These are phyloP conservation scores for Metarhizium sp. DNA, from an alignment of 2,329 filamentous ascomycete species.

Conservation along the genomic window DNA sequence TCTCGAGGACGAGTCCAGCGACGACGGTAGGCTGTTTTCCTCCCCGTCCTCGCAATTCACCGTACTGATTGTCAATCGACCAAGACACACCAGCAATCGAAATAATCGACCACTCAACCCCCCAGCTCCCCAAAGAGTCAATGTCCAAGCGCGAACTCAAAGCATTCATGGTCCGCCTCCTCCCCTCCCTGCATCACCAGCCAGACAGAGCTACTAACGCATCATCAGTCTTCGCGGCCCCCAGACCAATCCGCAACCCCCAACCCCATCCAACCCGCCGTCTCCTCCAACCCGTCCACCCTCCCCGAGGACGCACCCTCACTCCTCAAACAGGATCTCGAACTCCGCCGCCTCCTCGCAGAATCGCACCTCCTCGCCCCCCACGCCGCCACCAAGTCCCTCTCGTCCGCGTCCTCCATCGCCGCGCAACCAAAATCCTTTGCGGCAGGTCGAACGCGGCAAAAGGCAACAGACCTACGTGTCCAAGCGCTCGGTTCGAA, in stretches of 20 bases:
- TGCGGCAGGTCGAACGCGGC: conserved; percentile 59
- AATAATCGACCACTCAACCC: conserved; percentile 50
- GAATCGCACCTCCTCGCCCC: conserved; percentile 76
- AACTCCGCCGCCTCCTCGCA: conserved; percentile 77
- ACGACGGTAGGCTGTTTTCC: conserved; percentile 7
- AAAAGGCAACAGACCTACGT: conserved; percentile 76
- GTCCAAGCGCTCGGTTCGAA: conserved; percentile 76
- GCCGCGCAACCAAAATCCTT: conserved; percentile 33
- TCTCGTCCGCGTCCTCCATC: conserved; percentile 28
- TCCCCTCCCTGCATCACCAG: background rate
- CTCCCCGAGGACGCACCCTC: conserved; percentile 49
- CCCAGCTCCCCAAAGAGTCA: conserved; percentile 25
- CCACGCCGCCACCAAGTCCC: conserved; percentile 37
- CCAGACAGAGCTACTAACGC: conserved; percentile 5
- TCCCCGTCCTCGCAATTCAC: background rate
- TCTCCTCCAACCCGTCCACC: conserved; percentile 16
- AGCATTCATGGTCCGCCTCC: conserved; percentile 58
- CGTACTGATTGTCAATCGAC: conserved; percentile 3
- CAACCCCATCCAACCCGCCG: conserved; percentile 12
- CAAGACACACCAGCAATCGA: conserved; percentile 32
- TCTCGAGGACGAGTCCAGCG: background rate
- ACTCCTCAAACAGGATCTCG: conserved; percentile 85
- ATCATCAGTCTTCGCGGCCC: conserved; percentile 36
- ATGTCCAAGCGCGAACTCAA: conserved; percentile 64
- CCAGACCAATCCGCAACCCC: conserved; percentile 25